Conservation (phyloP, 805 yeast species). For the Candida dendrica region DNA sequence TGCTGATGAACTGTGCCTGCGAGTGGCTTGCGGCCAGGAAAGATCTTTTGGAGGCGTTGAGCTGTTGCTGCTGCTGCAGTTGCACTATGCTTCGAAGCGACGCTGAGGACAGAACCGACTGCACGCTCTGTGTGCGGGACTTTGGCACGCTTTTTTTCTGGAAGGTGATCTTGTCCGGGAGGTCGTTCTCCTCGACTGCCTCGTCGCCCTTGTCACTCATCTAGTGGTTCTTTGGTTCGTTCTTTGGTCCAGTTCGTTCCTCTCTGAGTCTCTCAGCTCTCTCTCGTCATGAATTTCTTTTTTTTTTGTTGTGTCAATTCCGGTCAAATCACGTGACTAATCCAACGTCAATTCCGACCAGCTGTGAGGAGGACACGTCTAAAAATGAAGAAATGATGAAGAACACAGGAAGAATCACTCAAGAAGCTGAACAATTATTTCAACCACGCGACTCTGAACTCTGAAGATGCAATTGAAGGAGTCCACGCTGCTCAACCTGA, state of each 20-base stretch:
- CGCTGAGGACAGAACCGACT: constrained; percentile 46
- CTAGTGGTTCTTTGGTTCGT: constrained; percentile 33
- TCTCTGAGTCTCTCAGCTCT: too few relatives aligned
- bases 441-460: too few relatives aligned
- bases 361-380: too few relatives aligned
- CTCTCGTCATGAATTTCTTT: too few relatives aligned
- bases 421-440: too few relatives aligned
- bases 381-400: too few relatives aligned
- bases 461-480: constrained; percentile 2
- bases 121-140: constrained; percentile 31
- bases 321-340: too few relatives aligned
- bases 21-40: constrained; percentile 9
- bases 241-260: not conserved
- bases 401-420: too few relatives aligned
- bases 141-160: constrained; percentile 58
- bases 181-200: constrained; percentile 57
- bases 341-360: too few relatives aligned
- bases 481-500: constrained; percentile 14
- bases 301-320: too few relatives aligned
- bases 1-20: constrained; percentile 19
- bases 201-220: constrained; percentile 46
- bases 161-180: constrained; percentile 54
- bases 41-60: constrained; percentile 5
- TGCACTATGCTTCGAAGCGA: constrained; percentile 71
- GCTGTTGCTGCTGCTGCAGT: constrained; percentile 54